A percentile compares a stretch with the other conserved stretches of the same genome.
Conservation (phyloP, 1,284 basidiomycete genomes). For the Fomitopsis pinicola region DNA sequence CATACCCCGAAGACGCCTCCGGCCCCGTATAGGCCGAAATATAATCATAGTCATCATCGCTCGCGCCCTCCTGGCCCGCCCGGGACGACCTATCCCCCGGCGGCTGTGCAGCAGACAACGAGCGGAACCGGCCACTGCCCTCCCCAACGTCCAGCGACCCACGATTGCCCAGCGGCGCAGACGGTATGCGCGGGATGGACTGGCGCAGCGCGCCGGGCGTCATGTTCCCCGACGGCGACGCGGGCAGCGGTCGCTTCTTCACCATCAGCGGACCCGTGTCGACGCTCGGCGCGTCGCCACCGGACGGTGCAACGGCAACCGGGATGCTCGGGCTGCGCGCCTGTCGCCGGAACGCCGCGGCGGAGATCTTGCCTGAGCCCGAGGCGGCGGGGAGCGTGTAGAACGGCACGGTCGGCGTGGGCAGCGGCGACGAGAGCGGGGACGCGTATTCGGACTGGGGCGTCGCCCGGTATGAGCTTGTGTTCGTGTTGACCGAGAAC, state of each 20-base stretch:
- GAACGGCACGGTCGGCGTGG: constrained; percentile 10
- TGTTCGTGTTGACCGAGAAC: constrained; percentile 22
- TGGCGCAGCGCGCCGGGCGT: constrained; percentile 14
- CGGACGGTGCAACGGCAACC: neutral
- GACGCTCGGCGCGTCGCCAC: constrained; percentile 15
- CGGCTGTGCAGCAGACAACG: constrained; percentile 3
- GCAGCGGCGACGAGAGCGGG: constrained; percentile 21
- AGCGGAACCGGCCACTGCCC: neutral
- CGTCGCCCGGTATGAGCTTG: constrained; percentile 26
- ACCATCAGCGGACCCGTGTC: constrained; percentile 47
- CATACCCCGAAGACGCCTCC: constrained; percentile 6
- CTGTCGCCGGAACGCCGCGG: constrained; percentile 68
- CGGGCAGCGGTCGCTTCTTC: constrained; percentile 42
- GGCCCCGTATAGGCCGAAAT: constrained; percentile 41
- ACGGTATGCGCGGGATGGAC: constrained; percentile 12
- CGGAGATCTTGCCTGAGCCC: constrained; percentile 52
- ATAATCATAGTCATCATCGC: constrained; percentile 54
- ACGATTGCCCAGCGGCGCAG: constrained; percentile 15
- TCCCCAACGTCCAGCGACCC: constrained; percentile 10
- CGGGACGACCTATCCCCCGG: constrained; percentile 7
- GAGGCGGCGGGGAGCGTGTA: constrained; percentile 20
- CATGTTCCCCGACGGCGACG: constrained; percentile 32
- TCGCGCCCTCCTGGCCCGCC: constrained; percentile 14
- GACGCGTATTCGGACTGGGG: constrained; percentile 33
- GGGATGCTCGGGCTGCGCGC: constrained; percentile 31